Percentiles rank a stretch among this genome's conserved stretches.
Conservation (phyloP, 345 rosid genomes). For the Raphanus raphanistrum region DNA sequence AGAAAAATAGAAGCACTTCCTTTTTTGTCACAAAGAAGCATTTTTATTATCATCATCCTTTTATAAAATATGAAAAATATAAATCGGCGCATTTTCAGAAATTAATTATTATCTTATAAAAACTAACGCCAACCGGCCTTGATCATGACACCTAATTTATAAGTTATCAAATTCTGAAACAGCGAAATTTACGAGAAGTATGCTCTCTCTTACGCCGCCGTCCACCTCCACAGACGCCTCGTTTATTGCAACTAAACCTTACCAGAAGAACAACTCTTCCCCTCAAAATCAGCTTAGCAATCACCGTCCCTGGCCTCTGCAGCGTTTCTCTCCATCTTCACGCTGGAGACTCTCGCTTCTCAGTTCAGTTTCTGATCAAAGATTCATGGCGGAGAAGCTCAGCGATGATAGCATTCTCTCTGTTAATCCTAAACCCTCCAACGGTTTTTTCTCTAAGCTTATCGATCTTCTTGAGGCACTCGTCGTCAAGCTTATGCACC, state of each 20-base stretch:
- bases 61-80: neutral
- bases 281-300: conserved; percentile 59
- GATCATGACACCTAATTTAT: neutral
- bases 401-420: conserved; percentile 36
- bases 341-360: neutral
- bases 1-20: neutral
- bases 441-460: conserved; percentile 60
- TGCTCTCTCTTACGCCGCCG: neutral
- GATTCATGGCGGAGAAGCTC: conserved; percentile 22
- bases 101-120: neutral
- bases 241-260: conserved; percentile 68
- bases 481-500: conserved; percentile 67
- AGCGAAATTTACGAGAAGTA: neutral
- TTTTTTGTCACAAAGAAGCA: neutral
- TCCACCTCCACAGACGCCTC: conserved; percentile 29
- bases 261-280: conserved; percentile 60
- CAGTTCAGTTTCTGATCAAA: neutral
- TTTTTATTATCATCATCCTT: neutral
- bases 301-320: conserved; percentile 43
- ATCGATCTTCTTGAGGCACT: conserved; percentile 70
- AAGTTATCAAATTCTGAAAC: neutral
- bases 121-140: neutral
- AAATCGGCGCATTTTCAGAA: neutral
- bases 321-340: conserved; percentile 46
- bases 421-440: conserved; percentile 67